phyloP scores from a whole-genome alignment of 768 basidiomycete species.

The Sporobolomyces phaffii region DNA sequence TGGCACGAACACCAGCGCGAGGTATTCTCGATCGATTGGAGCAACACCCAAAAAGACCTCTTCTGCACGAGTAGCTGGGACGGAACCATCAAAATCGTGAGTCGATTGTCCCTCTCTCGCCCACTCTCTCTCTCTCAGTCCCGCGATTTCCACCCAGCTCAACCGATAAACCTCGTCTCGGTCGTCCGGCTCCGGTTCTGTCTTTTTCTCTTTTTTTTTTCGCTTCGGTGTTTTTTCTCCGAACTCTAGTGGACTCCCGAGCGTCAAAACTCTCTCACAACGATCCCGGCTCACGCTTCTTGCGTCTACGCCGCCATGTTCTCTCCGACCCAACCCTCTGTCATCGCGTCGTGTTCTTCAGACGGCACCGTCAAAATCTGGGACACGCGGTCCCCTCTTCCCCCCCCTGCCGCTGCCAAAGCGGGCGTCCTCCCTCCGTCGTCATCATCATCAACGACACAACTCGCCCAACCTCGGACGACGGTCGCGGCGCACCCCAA shows the following conservation, averaged over 20 bases:
- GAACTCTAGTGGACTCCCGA: conserved; percentile 96
- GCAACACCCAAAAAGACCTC: conserved; percentile 78
- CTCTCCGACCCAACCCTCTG: conserved; percentile 81
- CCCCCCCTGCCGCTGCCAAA: background rate
- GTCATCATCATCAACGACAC: no score
- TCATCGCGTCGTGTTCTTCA: conserved; percentile 74
- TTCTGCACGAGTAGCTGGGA: conserved; percentile 91
- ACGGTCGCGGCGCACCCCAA: conserved; percentile 37
- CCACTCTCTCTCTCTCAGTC: background rate
- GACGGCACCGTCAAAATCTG: conserved; percentile 81
- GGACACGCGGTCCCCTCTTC: conserved; percentile 51
- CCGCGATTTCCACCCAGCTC: no score
- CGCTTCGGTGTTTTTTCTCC: no score
- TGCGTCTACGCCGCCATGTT: conserved; percentile 88
- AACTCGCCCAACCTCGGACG: conserved; percentile 17
- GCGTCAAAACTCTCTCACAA: conserved; percentile 66
- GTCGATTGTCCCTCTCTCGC: conserved; percentile 47
- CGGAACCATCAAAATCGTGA: conserved; percentile 75
- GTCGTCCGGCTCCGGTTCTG: no score
- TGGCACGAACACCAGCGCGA: conserved; percentile 95
- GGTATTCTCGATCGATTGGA: conserved; percentile 92
- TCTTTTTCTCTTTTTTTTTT: no score
- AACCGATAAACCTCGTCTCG: no score
- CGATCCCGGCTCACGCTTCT: conserved; percentile 72
- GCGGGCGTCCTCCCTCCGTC: conserved; percentile 15